Percentiles rank a stretch among this genome's conserved stretches.
Conservation (phyloP, 164 flowering plant genomes). For the Stephania yunnanensis region DNA sequence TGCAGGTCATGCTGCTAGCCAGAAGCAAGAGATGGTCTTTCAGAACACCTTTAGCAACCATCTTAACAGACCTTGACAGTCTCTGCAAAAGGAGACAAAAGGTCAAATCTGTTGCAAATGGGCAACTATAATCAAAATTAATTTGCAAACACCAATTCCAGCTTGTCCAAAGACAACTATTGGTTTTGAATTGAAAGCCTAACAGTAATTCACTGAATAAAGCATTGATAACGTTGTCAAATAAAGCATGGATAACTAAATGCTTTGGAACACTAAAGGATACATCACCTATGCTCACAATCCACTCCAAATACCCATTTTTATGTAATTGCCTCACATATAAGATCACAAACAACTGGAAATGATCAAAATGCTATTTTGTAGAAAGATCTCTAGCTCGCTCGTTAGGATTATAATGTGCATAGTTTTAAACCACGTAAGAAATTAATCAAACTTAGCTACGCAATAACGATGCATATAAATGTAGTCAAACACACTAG, state of each 20-base stretch:
- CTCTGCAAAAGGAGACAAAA: constrained; percentile 46
- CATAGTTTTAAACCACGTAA: not conserved
- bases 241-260: not conserved
- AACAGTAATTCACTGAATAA: not conserved
- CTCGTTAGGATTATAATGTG: not conserved
- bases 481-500: not conserved
- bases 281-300: not conserved
- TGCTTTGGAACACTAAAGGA: not conserved
- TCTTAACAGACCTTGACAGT: constrained; percentile 61
- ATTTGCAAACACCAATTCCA: not conserved
- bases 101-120: not conserved
- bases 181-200: too few relatives aligned
- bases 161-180: not conserved
- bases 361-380: not conserved
- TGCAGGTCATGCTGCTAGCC: constrained; percentile 81
- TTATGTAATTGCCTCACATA: not conserved
- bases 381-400: not conserved
- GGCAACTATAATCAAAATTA: not conserved
- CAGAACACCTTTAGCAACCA: constrained; percentile 82
- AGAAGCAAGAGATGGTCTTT: constrained; percentile 79
- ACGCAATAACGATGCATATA: not conserved
- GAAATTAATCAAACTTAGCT: not conserved
- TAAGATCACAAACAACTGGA: not conserved
- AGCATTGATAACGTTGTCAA: too few relatives aligned
- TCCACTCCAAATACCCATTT: not conserved